Conservation (phyloP, 306 rosid species). For the Oxytropis ochrocephala region DNA sequence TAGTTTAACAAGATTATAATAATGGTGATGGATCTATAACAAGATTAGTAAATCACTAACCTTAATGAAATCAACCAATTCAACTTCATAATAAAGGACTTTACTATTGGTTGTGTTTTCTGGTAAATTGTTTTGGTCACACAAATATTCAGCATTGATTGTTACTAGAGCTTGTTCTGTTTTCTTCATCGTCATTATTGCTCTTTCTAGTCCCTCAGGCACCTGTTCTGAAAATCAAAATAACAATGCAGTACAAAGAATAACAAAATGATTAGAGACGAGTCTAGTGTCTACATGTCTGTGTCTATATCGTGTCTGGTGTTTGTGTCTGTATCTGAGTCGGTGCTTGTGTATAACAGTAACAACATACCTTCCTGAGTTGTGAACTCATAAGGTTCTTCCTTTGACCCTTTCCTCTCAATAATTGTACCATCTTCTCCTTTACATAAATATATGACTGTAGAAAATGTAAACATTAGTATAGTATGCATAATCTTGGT, state of each 20-base stretch:
- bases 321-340: too few species aligned
- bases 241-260: not conserved
- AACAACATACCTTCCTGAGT: slow-evolving; percentile 42
- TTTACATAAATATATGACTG: slow-evolving; percentile 47
- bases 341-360: not conserved
- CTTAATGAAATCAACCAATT: slow-evolving; percentile 53
- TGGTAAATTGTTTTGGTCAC: slow-evolving; percentile 12
- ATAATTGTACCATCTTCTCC: slow-evolving; percentile 42
- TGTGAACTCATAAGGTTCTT: slow-evolving; percentile 50
- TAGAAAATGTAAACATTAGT: not conserved
- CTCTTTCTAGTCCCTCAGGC: slow-evolving; percentile 51
- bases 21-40: too few species aligned
- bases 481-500: not conserved
- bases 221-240: slow-evolving; percentile 39
- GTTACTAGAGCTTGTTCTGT: slow-evolving; percentile 50
- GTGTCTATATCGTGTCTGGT: too few species aligned
- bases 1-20: too few species aligned
- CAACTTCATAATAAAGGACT: slow-evolving; percentile 39
- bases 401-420: slow-evolving; percentile 51
- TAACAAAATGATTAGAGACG: too few species aligned
- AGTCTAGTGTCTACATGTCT: too few species aligned
- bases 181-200: slow-evolving; percentile 62
- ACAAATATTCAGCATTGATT: slow-evolving; percentile 31
- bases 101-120: slow-evolving; percentile 4
- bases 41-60: slow-evolving; percentile 20